These are phyloP conservation scores for Pezicula rhizophila DNA, from an alignment of 2,329 filamentous ascomycete genomes.

Conservation along the genomic window DNA sequence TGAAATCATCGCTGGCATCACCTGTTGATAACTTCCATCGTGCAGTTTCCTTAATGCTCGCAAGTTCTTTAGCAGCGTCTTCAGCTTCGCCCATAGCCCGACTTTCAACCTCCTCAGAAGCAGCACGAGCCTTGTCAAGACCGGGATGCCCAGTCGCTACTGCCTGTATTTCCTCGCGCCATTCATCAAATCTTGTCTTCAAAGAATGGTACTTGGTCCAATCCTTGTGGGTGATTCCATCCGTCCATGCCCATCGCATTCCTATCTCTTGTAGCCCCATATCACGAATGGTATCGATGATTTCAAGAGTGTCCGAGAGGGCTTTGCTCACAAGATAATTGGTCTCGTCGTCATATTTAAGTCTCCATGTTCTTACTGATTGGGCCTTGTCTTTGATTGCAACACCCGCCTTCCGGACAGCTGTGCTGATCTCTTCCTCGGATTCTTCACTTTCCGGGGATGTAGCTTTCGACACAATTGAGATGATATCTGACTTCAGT, in stretches of 20 bases:
- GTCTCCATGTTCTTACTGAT: slow-evolving; percentile 56
- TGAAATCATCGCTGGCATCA: slow-evolving; percentile 75
- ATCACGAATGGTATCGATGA: slow-evolving; percentile 63
- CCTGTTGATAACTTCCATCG: slow-evolving; percentile 73
- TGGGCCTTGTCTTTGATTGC: slow-evolving; percentile 60
- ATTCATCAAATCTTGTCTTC: slow-evolving; percentile 75
- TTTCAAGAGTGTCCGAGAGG: slow-evolving; percentile 58
- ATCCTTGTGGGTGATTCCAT: slow-evolving; percentile 92
- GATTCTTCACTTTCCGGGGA: slow-evolving; percentile 44
- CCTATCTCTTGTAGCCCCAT: slow-evolving; percentile 68
- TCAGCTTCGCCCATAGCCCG: slow-evolving; percentile 76
- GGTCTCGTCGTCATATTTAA: slow-evolving; percentile 52
- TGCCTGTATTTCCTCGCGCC: slow-evolving; percentile 75
- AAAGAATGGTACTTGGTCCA: slow-evolving; percentile 93
- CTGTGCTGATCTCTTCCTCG: slow-evolving; percentile 43
- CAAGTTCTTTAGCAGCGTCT: slow-evolving; percentile 72
- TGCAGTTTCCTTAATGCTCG: slow-evolving; percentile 74
- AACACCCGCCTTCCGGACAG: slow-evolving; percentile 52
- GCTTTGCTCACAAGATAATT: slow-evolving; percentile 50
- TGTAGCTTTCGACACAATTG: slow-evolving; percentile 52
- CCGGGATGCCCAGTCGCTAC: slow-evolving; percentile 69
- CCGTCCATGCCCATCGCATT: slow-evolving; percentile 85
- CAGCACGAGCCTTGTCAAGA: slow-evolving; percentile 60
- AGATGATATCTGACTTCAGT: slow-evolving; percentile 64
- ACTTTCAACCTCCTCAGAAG: slow-evolving; percentile 65